A percentile compares a stretch with the other conserved stretches of the same genome.
phyloP scores from a whole-genome alignment of 2,329 filamentous ascomycete genomes.

The Diaporthe eres region DNA sequence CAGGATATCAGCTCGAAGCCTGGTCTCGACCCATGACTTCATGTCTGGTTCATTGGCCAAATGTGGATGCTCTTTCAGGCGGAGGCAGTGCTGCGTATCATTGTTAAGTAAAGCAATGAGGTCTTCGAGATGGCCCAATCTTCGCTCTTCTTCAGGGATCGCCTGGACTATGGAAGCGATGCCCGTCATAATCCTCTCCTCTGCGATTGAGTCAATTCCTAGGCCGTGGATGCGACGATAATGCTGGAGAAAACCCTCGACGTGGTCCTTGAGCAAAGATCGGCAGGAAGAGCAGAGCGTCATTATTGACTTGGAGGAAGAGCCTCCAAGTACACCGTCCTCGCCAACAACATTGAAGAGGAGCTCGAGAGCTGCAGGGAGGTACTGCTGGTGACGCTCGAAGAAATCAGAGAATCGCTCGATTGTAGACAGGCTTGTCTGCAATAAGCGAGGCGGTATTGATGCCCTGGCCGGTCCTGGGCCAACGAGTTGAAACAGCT shows the following conservation, averaged over 20 bases:
- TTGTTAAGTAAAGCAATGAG: slow-evolving; percentile 73
- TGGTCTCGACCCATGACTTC: slow-evolving; percentile 41
- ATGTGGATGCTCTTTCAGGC: slow-evolving; percentile 51
- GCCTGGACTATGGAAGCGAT: slow-evolving; percentile 84
- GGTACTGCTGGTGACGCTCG: slow-evolving; percentile 74
- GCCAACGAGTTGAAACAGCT: slow-evolving; percentile 69
- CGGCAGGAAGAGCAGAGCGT: slow-evolving; percentile 84
- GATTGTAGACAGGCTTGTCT: slow-evolving; percentile 78
- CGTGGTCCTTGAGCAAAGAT: slow-evolving; percentile 75
- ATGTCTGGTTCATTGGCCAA: slow-evolving; percentile 45
- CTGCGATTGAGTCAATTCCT: slow-evolving; percentile 71
- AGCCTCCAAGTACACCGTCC: slow-evolving; percentile 72
- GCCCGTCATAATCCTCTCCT: slow-evolving; percentile 80
- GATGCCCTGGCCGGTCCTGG: slow-evolving; percentile 57
- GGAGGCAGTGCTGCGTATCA: slow-evolving; percentile 67
- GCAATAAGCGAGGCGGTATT: slow-evolving; percentile 74
- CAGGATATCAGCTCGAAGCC: slow-evolving; percentile 34
- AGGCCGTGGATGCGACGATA: slow-evolving; percentile 72
- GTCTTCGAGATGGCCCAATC: slow-evolving; percentile 67
- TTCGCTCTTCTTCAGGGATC: slow-evolving; percentile 69
- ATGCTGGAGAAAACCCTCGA: slow-evolving; percentile 76
- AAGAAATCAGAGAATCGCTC: slow-evolving; percentile 85
- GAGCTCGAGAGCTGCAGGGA: slow-evolving; percentile 80
- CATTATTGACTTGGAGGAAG: slow-evolving; percentile 81
- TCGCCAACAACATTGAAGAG: slow-evolving; percentile 77